Evolutionary conservation across 202 grass and related monocot species (phyloP).

Genomic region (Setaria italica): DNA sequence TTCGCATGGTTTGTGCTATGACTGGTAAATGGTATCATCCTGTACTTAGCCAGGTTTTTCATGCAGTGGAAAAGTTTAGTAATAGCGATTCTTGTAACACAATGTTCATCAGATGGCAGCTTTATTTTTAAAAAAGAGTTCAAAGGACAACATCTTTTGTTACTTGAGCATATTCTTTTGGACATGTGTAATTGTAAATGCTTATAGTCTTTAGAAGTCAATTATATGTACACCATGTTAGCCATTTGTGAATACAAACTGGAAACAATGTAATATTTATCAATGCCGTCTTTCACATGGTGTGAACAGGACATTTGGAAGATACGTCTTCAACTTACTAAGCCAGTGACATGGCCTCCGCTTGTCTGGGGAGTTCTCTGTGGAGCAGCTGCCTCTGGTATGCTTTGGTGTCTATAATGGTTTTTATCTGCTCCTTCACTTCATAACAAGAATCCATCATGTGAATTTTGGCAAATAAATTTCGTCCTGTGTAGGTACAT

Average conservation of each 20-base stretch:
- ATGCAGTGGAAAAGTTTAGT: neutral
- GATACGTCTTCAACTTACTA: constrained; percentile 95
- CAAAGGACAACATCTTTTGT: neutral
- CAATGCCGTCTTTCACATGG: constrained; percentile 10
- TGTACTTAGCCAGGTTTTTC: neutral
- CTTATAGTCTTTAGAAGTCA: neutral
- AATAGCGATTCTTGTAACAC: neutral
- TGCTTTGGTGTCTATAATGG: constrained; percentile 8
- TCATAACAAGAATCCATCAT: neutral
- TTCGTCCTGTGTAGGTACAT: constrained; percentile 9
- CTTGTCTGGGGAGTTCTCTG: constrained; percentile 97
- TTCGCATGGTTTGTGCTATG: neutral
- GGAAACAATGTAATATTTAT: constrained; percentile 4
- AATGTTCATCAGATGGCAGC: neutral
- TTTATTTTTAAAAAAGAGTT: neutral
- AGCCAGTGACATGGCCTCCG: constrained; percentile 97
- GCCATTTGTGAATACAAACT: constrained; percentile 1
- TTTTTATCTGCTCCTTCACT: constrained; percentile 27
- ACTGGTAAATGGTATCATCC: neutral
- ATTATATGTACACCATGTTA: constrained; percentile 5
- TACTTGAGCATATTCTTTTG: neutral
- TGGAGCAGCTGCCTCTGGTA: constrained; percentile 96
- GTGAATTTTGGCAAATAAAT: constrained; percentile 1
- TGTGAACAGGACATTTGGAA: constrained; percentile 88
- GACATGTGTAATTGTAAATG: neutral